Conservation (phyloP, 1,139 yeast species). For the Yamadazyma atlantica region DNA sequence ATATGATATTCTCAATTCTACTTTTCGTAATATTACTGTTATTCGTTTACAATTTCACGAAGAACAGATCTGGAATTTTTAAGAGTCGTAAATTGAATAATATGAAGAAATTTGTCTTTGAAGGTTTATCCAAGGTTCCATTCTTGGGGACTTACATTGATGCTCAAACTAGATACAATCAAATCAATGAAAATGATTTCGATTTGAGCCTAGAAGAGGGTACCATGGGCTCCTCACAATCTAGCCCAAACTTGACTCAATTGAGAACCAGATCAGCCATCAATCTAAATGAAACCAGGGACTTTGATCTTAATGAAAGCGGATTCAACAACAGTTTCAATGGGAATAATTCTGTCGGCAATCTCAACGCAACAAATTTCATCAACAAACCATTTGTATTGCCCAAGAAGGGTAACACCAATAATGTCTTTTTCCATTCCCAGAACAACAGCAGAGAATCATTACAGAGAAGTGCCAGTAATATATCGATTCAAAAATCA, state of each 20-base stretch:
- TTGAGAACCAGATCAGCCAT: slow-evolving; percentile 44
- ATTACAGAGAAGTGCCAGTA: slow-evolving; percentile 24
- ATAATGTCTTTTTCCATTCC: slow-evolving; percentile 14
- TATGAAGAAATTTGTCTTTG: slow-evolving; percentile 14
- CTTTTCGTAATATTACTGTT: slow-evolving; percentile 20
- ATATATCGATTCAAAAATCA: slow-evolving; percentile 16
- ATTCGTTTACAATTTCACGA: slow-evolving; percentile 9
- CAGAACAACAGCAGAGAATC: slow-evolving; percentile 33
- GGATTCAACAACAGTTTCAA: slow-evolving; percentile 6
- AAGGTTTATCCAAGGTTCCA: slow-evolving; percentile 20
- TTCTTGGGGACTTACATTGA: slow-evolving; percentile 13
- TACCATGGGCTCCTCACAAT: slow-evolving; percentile 18
- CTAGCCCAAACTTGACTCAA: slow-evolving; percentile 22
- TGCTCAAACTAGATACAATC: slow-evolving; percentile 14
- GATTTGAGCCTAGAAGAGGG: slow-evolving; percentile 37
- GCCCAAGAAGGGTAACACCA: slow-evolving; percentile 23
- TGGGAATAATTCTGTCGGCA: too few relatives aligned
- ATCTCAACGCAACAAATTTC: slow-evolving; percentile 25
- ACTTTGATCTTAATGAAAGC: slow-evolving; percentile 4
- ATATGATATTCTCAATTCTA: slow-evolving; percentile 11
- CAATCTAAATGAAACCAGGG: slow-evolving; percentile 26
- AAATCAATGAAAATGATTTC: slow-evolving; percentile 19
- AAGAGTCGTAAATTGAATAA: slow-evolving; percentile 15
- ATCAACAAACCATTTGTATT: slow-evolving; percentile 37
- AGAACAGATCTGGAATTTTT: slow-evolving; percentile 7